Evolutionary conservation across 2,329 filamentous ascomycete genomes (phyloP).

Genomic region (Colletotrichum sp.): DNA sequence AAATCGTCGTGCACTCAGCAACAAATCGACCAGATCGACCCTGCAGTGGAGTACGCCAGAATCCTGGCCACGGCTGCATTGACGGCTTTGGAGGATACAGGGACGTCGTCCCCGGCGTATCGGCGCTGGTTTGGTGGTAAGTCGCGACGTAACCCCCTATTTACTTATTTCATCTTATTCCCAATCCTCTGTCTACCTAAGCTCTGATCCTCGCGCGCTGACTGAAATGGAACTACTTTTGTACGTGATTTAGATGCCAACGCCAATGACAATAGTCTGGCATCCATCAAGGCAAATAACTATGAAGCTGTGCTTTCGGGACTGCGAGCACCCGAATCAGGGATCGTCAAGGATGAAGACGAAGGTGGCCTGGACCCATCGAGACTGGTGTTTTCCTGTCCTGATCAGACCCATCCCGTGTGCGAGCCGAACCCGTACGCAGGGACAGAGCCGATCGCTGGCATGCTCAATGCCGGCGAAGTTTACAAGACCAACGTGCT

Average conservation of each 20-base stretch:
- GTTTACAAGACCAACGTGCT: not conserved
- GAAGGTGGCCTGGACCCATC: not conserved
- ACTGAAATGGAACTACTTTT: not conserved
- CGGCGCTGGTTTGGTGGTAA: not conserved
- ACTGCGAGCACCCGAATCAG: not conserved
- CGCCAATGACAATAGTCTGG: accelerated
- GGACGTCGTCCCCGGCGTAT: not conserved
- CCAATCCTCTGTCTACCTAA: too few species aligned
- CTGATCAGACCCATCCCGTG: not conserved
- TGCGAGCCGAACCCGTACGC: not conserved
- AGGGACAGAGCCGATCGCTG: not conserved
- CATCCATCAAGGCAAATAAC: not conserved
- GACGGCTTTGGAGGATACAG: not conserved
- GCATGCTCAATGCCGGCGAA: not conserved
- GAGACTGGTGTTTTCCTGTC: not conserved
- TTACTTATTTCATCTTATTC: not conserved
- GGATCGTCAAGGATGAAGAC: not conserved
- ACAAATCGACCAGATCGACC: not conserved
- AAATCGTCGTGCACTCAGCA: not conserved
- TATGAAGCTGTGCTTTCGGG: not conserved
- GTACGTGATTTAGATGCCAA: not conserved
- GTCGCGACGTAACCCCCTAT: not conserved
- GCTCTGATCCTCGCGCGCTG: accelerated
- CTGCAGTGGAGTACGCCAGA: not conserved
- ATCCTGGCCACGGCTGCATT: not conserved